These are phyloP conservation scores for Phaeolepiota aurea DNA, from an alignment of 768 basidiomycete genomes.

Conservation along the genomic window DNA sequence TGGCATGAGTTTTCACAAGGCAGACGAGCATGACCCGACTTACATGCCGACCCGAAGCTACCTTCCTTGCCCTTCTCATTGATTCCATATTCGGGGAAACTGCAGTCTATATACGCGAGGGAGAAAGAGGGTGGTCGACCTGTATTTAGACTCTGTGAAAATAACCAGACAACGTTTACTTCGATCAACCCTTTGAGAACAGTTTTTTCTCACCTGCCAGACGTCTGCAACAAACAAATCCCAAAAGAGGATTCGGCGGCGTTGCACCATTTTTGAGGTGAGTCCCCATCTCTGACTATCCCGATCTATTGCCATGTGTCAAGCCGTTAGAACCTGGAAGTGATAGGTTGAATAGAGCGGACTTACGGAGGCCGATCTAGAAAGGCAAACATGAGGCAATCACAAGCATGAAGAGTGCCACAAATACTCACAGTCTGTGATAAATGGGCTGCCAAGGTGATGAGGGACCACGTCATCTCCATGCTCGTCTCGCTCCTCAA, in stretches of 20 bases:
- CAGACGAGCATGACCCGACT: slow-evolving; percentile 6
- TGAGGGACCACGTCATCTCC: slow-evolving; percentile 65
- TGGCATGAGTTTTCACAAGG: too few species aligned
- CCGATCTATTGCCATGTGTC: slow-evolving; percentile 34
- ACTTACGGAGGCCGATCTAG: slow-evolving; percentile 64
- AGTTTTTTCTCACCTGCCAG: slow-evolving; percentile 43
- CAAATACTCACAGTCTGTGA: slow-evolving; percentile 48
- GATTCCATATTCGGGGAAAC: slow-evolving; percentile 36
- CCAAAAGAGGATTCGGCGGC: slow-evolving; percentile 69
- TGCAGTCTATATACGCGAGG: slow-evolving; percentile 60
- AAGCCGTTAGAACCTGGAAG: not conserved
- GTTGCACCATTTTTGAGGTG: slow-evolving; percentile 51
- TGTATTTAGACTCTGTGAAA: slow-evolving; percentile 50
- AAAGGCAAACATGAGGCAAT: not conserved
- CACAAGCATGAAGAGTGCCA: not conserved
- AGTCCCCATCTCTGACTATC: slow-evolving; percentile 61
- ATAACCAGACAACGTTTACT: not conserved
- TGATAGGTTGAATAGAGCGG: not conserved
- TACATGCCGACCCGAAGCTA: slow-evolving; percentile 23
- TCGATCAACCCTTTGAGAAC: not conserved
- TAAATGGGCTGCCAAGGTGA: slow-evolving; percentile 57
- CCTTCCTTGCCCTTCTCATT: slow-evolving; percentile 18
- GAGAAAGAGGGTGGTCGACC: slow-evolving; percentile 67
- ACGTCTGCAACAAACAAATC: slow-evolving; percentile 66
- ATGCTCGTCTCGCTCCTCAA: slow-evolving; percentile 54